Conservation (phyloP, 2,329 filamentous ascomycete species). For the Dactylonectria estremocensis region DNA sequence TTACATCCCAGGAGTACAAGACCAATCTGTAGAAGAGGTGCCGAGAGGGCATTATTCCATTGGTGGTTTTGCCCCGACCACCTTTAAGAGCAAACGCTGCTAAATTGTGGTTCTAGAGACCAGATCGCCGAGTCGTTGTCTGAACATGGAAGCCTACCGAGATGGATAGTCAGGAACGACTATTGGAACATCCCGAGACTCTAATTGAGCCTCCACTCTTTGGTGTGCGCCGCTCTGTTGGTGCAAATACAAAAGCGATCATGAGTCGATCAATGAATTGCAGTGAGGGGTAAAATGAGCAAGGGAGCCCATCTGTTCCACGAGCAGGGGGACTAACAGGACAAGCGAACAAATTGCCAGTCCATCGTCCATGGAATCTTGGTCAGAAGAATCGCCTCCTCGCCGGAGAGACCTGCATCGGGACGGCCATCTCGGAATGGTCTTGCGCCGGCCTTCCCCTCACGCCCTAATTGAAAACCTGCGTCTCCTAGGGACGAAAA, state of each 20-base stretch:
- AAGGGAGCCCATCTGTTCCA: background rate
- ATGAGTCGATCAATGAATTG: background rate
- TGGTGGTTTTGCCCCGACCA: constrained; percentile 43
- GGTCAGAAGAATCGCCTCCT: background rate
- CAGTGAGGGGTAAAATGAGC: background rate
- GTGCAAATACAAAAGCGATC: background rate
- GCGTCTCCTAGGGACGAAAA: background rate
- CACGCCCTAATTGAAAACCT: constrained; percentile 6
- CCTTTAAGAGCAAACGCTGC: constrained; percentile 13
- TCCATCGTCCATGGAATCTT: background rate
- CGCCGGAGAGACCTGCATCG: background rate
- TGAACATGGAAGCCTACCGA: constrained; percentile 40
- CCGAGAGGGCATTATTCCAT: constrained; percentile 31
- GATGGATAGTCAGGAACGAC: constrained; percentile 48
- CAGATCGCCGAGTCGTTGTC: constrained; percentile 42
- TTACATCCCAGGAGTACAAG: background rate
- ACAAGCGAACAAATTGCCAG: background rate
- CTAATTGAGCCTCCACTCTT: constrained; percentile 30
- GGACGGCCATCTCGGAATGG: constrained; percentile 12
- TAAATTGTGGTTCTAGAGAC: constrained; percentile 13
- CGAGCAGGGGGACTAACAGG: background rate
- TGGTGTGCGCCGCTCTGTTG: background rate
- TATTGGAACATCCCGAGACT: constrained; percentile 32
- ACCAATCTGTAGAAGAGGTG: background rate
- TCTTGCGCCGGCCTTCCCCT: constrained; percentile 4